Conservation (phyloP, 345 rosid genomes). For the Eucalyptus sp. region DNA sequence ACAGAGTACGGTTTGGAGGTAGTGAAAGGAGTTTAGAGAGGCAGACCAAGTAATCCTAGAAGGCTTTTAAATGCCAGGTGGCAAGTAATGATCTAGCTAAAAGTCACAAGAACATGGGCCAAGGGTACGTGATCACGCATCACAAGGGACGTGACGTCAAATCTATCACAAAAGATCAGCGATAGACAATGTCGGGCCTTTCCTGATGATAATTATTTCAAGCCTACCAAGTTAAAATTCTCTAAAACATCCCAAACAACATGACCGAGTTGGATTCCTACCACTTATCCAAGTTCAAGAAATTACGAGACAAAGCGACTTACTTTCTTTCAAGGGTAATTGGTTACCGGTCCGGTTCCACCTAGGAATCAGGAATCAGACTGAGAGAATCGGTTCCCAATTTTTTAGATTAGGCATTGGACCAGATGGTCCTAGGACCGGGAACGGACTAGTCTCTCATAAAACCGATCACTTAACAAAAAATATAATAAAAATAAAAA, state of each 20-base stretch:
- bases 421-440: fast-evolving
- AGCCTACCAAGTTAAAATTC: background rate
- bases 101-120: too few species aligned
- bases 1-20: background rate
- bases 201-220: background rate
- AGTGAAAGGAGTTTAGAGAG: background rate
- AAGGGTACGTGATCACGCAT: background rate
- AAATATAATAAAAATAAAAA: too few species aligned
- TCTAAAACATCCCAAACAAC: background rate
- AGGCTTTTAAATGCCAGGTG: background rate
- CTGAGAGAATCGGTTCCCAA: too few species aligned
- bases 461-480: too few species aligned
- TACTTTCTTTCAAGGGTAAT: fast-evolving
- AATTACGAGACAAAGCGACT: background rate
- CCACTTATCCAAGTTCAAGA: background rate
- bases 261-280: background rate
- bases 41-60: background rate
- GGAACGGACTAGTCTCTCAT: fast-evolving
- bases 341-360: fast-evolving
- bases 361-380: fast-evolving
- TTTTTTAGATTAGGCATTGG: fast-evolving
- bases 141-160: background rate
- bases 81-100: background rate
- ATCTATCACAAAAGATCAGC: background rate
- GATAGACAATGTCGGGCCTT: background rate